Evolutionary conservation across 2,329 filamentous ascomycete genomes (phyloP).

Genomic region (Cyanodermella asteris): DNA sequence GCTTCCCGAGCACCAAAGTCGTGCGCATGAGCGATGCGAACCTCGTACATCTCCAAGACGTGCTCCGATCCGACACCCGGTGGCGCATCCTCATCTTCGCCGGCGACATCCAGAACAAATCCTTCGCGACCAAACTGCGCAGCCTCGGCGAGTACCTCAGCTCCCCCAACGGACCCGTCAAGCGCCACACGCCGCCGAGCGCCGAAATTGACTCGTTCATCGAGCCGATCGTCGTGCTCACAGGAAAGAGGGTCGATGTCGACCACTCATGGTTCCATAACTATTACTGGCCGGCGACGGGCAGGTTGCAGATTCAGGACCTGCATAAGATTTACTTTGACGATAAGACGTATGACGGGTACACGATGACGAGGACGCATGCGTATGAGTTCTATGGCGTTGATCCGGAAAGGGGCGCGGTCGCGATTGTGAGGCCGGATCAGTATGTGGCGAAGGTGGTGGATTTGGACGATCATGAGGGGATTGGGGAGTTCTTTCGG

Average conservation of each 20-base stretch:
- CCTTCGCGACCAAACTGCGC: conserved; percentile 1
- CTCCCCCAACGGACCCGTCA: conserved; percentile 20
- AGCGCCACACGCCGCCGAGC: conserved; percentile 20
- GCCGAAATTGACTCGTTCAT: conserved; percentile 32
- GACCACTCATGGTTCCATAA: conserved; percentile 32
- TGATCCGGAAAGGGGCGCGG: conserved; percentile 20
- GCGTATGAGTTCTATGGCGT: conserved; percentile 36
- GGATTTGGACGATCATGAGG: conserved; percentile 12
- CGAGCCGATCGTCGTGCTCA: conserved; percentile 32
- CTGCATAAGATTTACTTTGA: conserved; percentile 37
- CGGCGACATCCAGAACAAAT: conserved; percentile 11
- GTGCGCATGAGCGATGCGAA: conserved; percentile 29
- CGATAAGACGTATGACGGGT: conserved; percentile 33
- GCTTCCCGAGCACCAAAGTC: conserved; percentile 36
- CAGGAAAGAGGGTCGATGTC: conserved; percentile 24
- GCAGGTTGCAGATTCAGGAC: conserved; percentile 33
- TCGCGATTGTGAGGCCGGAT: conserved; percentile 37
- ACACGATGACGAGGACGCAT: too few relatives aligned
- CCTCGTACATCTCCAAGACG: conserved; percentile 18
- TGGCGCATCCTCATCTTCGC: conserved; percentile 15
- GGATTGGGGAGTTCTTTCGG: conserved; percentile 16
- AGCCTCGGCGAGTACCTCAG: conserved; percentile 19
- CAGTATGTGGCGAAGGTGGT: conserved; percentile 29
- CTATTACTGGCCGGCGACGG: conserved; percentile 33
- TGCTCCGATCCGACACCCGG: conserved; percentile 17